Base-by-base conservation (phyloP, 2,329 filamentous ascomycete species). In the Orbilia quercus region DNA sequence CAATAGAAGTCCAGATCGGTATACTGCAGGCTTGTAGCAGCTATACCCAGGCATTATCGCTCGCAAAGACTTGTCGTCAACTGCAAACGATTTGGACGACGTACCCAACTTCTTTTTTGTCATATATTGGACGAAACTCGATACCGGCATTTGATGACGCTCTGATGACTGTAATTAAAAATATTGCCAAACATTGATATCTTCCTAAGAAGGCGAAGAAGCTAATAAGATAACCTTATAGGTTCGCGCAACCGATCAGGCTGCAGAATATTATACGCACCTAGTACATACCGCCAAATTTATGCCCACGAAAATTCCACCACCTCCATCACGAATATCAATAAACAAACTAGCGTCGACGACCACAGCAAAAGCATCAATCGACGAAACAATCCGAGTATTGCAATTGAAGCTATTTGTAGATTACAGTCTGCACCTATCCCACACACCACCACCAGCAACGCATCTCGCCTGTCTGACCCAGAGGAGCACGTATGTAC, bases 141-240 rank as follows among this genome's bases (percentile, higher is more conserved):
- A 62, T 69, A 7, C 64, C 64, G 5, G 54, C 64, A 12, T 69
- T 69, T 25, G 55, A 69, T 31, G 64, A 69, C 25, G 64, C 64
- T 12, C 45, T 69, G 7, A 60, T 69, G 23, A 48, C 64, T 11
- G 64, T 69, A 62, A 54, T 25, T 16, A 16, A 5, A 18, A 23
- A 23, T 31, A 14, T 9, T 23, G 5, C 20, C 36, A n/a, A 5
- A 23, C 22, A 51, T 3, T 23, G 14, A 14, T 31, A 31, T 3
- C n/a, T 28, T 25, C n/a, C 12, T 28, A 51, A 51, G 20, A 36
- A 20, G 14, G 11, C 23, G 11, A 44, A 28, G 23, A 51, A 18
- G 18, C 36, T 38, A 20, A 47, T 7, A 47, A 11, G 47, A 22
- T 22, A 23, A 16, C 7, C n/a, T 5, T 38, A 1, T 45, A 69